Evolutionary conservation across 768 basidiomycete species (phyloP).

Genomic region (Butyriboletus loyo): DNA sequence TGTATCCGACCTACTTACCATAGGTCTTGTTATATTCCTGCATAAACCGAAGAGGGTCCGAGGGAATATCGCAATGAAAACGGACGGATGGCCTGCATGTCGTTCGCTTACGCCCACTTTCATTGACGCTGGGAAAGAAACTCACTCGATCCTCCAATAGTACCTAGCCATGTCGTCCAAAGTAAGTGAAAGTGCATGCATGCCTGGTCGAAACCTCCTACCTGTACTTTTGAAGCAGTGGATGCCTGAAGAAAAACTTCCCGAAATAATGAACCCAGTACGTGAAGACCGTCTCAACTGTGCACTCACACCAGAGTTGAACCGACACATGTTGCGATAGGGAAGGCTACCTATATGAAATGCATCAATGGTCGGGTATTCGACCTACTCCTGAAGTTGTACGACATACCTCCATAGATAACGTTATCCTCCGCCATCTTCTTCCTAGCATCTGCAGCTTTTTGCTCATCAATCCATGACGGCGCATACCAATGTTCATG

Average conservation of each 20-base stretch:
- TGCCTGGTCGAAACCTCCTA: constrained; percentile 1
- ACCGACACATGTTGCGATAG: constrained; percentile 77
- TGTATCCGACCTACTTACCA: constrained; percentile 31
- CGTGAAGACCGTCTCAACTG: neutral
- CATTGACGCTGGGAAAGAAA: constrained; percentile 31
- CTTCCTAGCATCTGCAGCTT: constrained; percentile 48
- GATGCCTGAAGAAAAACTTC: constrained; percentile 50
- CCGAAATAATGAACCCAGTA: neutral
- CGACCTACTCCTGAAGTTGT: neutral
- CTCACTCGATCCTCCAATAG: constrained; percentile 31
- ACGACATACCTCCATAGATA: constrained; percentile 47
- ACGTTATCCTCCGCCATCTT: constrained; percentile 48
- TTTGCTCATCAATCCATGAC: constrained; percentile 66
- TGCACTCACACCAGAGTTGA: constrained; percentile 60
- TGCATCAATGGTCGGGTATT: neutral
- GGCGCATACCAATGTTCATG: constrained; percentile 68
- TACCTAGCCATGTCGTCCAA: constrained; percentile 12
- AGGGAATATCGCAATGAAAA: constrained; percentile 51
- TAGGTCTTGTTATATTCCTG: constrained; percentile 52
- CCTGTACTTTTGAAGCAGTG: constrained; percentile 30
- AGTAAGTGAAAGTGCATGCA: neutral
- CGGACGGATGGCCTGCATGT: constrained; percentile 45
- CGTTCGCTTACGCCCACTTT: constrained; percentile 22
- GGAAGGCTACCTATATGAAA: constrained; percentile 13
- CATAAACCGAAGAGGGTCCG: constrained; percentile 57